Conservation (phyloP, 495 filamentous ascomycete genomes). For the Lepraria neglecta region DNA sequence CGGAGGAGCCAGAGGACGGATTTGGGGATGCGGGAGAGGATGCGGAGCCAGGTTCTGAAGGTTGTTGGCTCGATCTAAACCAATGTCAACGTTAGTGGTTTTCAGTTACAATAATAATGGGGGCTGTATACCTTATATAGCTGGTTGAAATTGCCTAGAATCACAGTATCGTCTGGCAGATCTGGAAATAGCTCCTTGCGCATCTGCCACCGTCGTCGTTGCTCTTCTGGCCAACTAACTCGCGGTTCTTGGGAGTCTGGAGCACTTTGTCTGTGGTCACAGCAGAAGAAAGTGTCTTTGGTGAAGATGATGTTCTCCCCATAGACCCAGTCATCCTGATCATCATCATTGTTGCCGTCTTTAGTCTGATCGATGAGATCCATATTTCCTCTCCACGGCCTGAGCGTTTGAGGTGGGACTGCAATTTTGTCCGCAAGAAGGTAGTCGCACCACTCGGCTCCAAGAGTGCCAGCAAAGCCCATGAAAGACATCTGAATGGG, state of each 20-base stretch:
- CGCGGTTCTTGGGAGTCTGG: conserved; percentile 59
- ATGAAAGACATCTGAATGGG: conserved; percentile 99
- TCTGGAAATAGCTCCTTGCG: conserved; percentile 88
- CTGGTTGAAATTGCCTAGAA: conserved; percentile 98
- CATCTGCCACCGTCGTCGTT: conserved; percentile 81
- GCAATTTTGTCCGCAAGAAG: conserved; percentile 85
- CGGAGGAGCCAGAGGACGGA: conserved; percentile 92
- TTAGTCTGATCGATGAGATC: conserved; percentile 62
- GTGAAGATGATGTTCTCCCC: conserved; percentile 95
- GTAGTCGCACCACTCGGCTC: conserved; percentile 99
- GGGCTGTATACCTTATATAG: conserved; percentile 77
- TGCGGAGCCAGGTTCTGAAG: conserved; percentile 93
- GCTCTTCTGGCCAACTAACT: conserved; percentile 80
- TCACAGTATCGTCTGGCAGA: conserved; percentile 76
- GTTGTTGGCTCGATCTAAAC: conserved; percentile 91
- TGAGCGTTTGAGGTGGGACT: conserved; percentile 73
- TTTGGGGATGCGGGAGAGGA: conserved; percentile 78
- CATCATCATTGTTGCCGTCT: conserved; percentile 61
- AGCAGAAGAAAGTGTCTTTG: conserved; percentile 97
- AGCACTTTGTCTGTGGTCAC: conserved; percentile 90
- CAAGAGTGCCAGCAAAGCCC: conserved; percentile 95
- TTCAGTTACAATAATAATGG: conserved; percentile 6
- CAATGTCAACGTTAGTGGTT: conserved; percentile 22
- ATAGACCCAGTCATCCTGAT: conserved; percentile 77
- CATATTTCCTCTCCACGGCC: conserved; percentile 68